Evolutionary conservation across 2,329 filamentous ascomycete genomes (phyloP).

Genomic region (Thermomyces lanuginosus): DNA sequence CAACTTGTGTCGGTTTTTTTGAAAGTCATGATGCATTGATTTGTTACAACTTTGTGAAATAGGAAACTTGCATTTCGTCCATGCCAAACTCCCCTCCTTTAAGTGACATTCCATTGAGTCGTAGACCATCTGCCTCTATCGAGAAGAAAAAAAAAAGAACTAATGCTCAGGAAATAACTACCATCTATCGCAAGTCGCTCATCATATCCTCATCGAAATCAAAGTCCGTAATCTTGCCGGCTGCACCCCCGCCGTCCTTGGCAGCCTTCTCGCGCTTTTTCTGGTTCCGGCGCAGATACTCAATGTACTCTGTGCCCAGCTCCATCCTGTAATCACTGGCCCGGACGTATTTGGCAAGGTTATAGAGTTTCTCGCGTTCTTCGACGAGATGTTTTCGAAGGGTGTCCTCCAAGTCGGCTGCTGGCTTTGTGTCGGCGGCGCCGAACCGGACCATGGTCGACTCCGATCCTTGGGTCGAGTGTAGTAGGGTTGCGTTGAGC

Average conservation of each 20-base stretch:
- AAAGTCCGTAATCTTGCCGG: conserved; percentile 8
- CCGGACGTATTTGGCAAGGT: conserved; percentile 35
- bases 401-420: conserved; percentile 19
- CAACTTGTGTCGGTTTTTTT: too few species aligned
- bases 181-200: conserved; percentile 17
- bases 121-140: too few species aligned
- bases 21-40: too few species aligned
- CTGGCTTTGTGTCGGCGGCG: conserved; percentile 15
- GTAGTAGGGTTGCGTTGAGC: conserved; percentile 36
- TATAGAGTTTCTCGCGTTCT: conserved; percentile 35
- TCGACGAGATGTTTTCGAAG: conserved; percentile 29
- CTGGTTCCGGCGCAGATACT: conserved; percentile 34
- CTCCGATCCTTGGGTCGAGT: conserved; percentile 20
- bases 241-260: conserved; percentile 8
- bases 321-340: conserved; percentile 40
- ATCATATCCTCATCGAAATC: conserved; percentile 27
- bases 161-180: too few species aligned
- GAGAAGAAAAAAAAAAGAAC: too few species aligned
- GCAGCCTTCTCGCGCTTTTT: conserved; percentile 15
- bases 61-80: too few species aligned
- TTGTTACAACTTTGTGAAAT: too few species aligned
- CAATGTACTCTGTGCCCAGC: conserved; percentile 43
- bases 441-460: conserved; percentile 40
- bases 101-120: too few species aligned
- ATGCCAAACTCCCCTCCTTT: too few species aligned